Conservation (phyloP, 345 rosid species). For the Pistacia integerrima region DNA sequence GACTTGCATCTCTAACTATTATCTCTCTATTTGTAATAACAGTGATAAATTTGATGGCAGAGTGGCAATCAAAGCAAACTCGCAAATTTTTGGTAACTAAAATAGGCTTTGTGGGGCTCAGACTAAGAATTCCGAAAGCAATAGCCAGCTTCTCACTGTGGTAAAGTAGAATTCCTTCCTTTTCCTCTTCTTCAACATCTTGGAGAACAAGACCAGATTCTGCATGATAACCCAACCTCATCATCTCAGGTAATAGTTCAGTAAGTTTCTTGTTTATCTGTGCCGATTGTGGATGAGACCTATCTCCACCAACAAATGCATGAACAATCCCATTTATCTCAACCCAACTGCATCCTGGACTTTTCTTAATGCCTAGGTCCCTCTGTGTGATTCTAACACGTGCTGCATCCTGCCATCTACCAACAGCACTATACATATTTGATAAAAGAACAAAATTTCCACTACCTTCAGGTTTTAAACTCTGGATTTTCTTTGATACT, state of each 20-base stretch:
- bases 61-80: slow-evolving; percentile 37
- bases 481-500: slow-evolving; percentile 47
- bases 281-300: slow-evolving; percentile 32
- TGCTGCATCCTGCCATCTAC: slow-evolving; percentile 18
- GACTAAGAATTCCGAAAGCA: slow-evolving; percentile 32
- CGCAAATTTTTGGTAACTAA: slow-evolving; percentile 38
- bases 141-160: slow-evolving; percentile 40
- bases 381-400: slow-evolving; percentile 12
- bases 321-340: slow-evolving; percentile 31
- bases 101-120: slow-evolving; percentile 28
- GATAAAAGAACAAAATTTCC: slow-evolving; percentile 52
- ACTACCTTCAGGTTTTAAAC: slow-evolving; percentile 43
- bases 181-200: slow-evolving; percentile 43
- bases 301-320: slow-evolving; percentile 43
- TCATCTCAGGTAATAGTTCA: slow-evolving; percentile 28
- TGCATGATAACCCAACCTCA: slow-evolving; percentile 28
- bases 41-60: slow-evolving; percentile 57
- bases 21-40: slow-evolving; percentile 41
- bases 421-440: slow-evolving; percentile 10
- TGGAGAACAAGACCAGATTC: slow-evolving; percentile 35
- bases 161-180: slow-evolving; percentile 30
- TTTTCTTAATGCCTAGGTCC: slow-evolving; percentile 18
- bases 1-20: slow-evolving; percentile 38
- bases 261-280: slow-evolving; percentile 29
- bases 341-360: slow-evolving; percentile 11